Base-by-base conservation (phyloP, 345 rosid genomes). In the Bruguiera sexangula region DNA sequence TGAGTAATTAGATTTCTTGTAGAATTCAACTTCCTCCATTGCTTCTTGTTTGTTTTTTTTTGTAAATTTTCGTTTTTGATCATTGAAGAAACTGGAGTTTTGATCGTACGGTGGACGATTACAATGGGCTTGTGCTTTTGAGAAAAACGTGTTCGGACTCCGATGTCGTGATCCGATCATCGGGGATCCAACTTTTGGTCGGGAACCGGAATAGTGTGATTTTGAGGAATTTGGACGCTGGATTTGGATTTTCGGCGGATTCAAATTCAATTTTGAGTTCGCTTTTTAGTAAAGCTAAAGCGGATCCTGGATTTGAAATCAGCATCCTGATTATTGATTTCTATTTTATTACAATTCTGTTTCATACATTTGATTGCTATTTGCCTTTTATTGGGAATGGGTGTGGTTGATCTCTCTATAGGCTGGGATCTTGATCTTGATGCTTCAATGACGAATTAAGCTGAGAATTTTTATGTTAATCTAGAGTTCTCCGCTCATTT, bases 161-260 rank as follows among this genome's bases (percentile, higher is more conserved):
- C 22, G 68, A 16, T 69, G 61, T 79, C 69, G 78, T 63, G 89
- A 82, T 86, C 85, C 76, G 86, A 83, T 78, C 67, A 34, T 22
- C 56, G 52, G 22, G 71, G 58, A 74, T 11, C 48, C 29, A 62
- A 36, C 9, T 20, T 69, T 46, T 56, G 72, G 34, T 34, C 63
- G 37, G 55, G 64, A 67, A 29, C 68, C 22, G 20, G n/a, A 10
- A 37, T 2, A 27, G 43, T 1, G 7, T 54, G 67, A 19, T 37
- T 36, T 60, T 31, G 4, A 62, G 58, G 31, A 39, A 68, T 63
- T 66, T 54, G 59, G 29, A 51, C 62, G 31, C 32, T 16, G 30
- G 68, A 53, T 62, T 20, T 62, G 7, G 68, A 21, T 50, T 65
- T 60, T 32, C 18, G 8, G 73, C 24, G 18, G 8, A 13, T 10